A percentile compares a stretch with the other conserved stretches of the same genome.
phyloP scores from a whole-genome alignment of 108 stramenopile genomes.

The Nannochloropsis granulata region DNA sequence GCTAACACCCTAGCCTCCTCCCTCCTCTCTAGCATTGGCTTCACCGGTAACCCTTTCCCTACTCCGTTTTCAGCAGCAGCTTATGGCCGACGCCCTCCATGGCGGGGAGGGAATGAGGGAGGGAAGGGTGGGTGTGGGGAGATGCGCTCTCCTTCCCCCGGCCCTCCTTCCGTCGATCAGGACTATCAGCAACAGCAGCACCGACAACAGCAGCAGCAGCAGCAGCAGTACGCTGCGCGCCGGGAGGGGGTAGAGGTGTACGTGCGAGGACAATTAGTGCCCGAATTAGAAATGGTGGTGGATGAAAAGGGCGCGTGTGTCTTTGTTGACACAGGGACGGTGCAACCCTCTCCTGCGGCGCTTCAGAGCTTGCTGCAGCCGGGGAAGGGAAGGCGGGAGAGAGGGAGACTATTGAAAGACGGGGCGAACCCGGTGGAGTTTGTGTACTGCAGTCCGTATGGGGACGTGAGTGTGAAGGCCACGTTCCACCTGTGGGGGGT shows the following conservation, averaged over 20 bases:
- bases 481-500: neutral
- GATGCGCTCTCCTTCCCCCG: neutral
- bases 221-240: neutral
- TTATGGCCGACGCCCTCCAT: neutral
- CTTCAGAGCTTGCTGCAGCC: neutral
- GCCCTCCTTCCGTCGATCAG: neutral
- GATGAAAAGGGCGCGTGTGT: neutral
- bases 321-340: neutral
- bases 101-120: neutral
- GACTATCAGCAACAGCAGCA: neutral
- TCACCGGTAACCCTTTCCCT: neutral
- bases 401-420: neutral
- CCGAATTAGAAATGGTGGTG: neutral
- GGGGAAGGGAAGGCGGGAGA: neutral
- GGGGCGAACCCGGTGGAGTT: neutral
- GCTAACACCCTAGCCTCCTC: neutral
- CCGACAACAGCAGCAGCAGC: neutral
- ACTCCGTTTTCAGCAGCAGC: neutral
- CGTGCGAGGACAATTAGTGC: neutral
- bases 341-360: neutral
- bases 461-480: neutral
- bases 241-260: neutral
- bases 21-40: neutral
- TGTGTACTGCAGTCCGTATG: neutral
- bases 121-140: neutral